Percentiles rank a stretch among this genome's conserved stretches.
phyloP scores from a whole-genome alignment of 371 early-diverging fungal species.

The Mortierella sp. region DNA sequence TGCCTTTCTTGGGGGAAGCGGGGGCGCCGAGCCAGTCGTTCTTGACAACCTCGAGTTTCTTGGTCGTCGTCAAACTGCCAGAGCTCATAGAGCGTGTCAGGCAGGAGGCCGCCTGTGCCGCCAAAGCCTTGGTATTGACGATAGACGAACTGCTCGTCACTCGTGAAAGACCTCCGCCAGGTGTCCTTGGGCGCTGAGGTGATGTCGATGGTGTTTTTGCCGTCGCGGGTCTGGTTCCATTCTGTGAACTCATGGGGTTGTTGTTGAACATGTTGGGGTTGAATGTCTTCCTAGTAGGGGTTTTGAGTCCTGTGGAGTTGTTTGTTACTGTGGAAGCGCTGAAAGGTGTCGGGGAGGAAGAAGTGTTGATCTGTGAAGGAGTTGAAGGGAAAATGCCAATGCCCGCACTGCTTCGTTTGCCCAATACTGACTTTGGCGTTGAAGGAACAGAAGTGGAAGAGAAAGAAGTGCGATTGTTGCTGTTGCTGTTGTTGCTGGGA shows the following conservation, averaged over 20 bases:
- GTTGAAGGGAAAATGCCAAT: slow-evolving; percentile 25
- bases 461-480: slow-evolving; percentile 8
- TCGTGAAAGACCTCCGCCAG: slow-evolving; percentile 18
- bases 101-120: slow-evolving; percentile 33
- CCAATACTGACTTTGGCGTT: slow-evolving; percentile 25
- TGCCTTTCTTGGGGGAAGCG: slow-evolving; percentile 36
- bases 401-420: slow-evolving; percentile 25
- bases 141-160: slow-evolving; percentile 17
- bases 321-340: not conserved
- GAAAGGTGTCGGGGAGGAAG: slow-evolving; percentile 9
- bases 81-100: slow-evolving; percentile 39
- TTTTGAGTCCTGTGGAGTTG: slow-evolving; percentile 10
- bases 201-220: slow-evolving; percentile 7
- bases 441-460: slow-evolving; percentile 1
- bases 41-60: slow-evolving; percentile 51
- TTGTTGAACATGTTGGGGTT: not conserved
- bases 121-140: slow-evolving; percentile 25
- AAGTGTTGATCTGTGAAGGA: not conserved
- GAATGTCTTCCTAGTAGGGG: not conserved
- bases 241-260: slow-evolving; percentile 1
- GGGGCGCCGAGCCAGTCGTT: slow-evolving; percentile 38
- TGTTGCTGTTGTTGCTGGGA: slow-evolving; percentile 9
- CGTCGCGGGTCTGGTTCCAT: not conserved
- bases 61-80: slow-evolving; percentile 30
- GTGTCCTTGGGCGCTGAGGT: slow-evolving; percentile 13